Base-by-base conservation (phyloP, 1,284 basidiomycete species). In the Mycena sp. region DNA sequence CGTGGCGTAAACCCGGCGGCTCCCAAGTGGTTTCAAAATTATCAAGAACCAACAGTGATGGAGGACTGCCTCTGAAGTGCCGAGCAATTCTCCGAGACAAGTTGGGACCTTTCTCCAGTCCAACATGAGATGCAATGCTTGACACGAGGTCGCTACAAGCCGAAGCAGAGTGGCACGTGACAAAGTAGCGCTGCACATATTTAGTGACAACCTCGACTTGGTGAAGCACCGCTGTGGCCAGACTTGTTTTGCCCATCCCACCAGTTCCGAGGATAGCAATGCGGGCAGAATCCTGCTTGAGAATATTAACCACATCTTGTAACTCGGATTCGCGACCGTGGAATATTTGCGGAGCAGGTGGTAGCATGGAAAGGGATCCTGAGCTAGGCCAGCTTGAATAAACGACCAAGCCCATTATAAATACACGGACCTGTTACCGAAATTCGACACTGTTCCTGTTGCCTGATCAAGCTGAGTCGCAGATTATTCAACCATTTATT, bases 1-100 rank as follows among this genome's bases (percentile, higher is more conserved):
- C 68, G n/a, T 64, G 49, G 11, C 70, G 68, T 16, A 63, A 64
- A 14, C 61, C 50, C 10, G 58, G 32, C 2, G 67, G 59, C 41
- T 75, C 73, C 74, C 74, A 77, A 9, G 69, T 63, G 1, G 74
- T 73, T 60, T 77, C 75, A 12, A 77, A 69, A 50, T 75, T 77
- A 51, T 76, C 74, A 12, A 76, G 58, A 6, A 73, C 64, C 41
- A 75, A 28, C 10, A 75, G n/a, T n/a, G n/a, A 57, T 11, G 66
- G 44, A 41, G 52, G 35, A 6, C 19, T 12, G 6, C 37, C 19
- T 7, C 21, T 35, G 35, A 21, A 54, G 35, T 54, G 35, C 26
- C 26, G 11, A 11, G 38, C 12, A 28, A 54, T 41, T n/a, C 26
- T 32, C 19, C 26, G 45, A 6, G 32, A 21, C 14, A 23, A 19